These are phyloP conservation scores for Triticum timopheevii DNA, from an alignment of 176 grass and related monocot species.

Conservation along the genomic window DNA sequence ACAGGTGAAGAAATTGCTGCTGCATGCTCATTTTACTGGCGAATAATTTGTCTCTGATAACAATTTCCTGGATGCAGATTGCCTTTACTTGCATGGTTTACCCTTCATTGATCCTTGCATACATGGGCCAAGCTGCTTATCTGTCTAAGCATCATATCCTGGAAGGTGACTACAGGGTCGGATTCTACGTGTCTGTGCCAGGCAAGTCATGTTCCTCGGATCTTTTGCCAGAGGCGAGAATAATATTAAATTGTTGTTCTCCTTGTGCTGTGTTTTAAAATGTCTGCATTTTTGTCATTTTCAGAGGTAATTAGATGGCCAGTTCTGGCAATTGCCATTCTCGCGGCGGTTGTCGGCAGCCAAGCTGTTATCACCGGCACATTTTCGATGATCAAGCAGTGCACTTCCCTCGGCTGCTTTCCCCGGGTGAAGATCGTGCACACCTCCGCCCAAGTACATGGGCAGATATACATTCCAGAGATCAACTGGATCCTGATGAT, in stretches of 20 bases:
- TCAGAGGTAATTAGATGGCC: slow-evolving; percentile 87
- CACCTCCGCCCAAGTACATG: slow-evolving; percentile 82
- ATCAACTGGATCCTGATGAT: slow-evolving; percentile 98
- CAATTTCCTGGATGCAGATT: slow-evolving; percentile 50
- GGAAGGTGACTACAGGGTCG: slow-evolving; percentile 81
- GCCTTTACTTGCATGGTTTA: slow-evolving; percentile 98
- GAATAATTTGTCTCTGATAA: slow-evolving; percentile 27
- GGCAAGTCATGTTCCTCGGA: slow-evolving; percentile 51
- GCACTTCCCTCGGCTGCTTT: slow-evolving; percentile 94
- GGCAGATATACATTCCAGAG: slow-evolving; percentile 97
- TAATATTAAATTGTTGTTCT: slow-evolving; percentile 3
- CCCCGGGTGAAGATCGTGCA: slow-evolving; percentile 94
- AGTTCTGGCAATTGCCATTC: slow-evolving; percentile 84
- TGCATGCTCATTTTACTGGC: not conserved
- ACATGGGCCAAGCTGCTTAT: slow-evolving; percentile 99
- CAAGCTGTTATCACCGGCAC: slow-evolving; percentile 95
- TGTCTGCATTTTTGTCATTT: slow-evolving; percentile 18
- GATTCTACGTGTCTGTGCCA: slow-evolving; percentile 98
- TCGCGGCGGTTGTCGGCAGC: slow-evolving; percentile 93
- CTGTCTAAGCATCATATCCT: slow-evolving; percentile 87
- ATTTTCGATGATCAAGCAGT: slow-evolving; percentile 97
- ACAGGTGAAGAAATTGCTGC: slow-evolving; percentile 56
- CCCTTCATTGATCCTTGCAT: slow-evolving; percentile 92
- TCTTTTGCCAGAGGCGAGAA: slow-evolving; percentile 18
- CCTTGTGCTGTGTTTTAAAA: slow-evolving; percentile 18